A percentile compares a stretch with the other conserved stretches of the same genome.
Evolutionary conservation across 371 early-diverging fungal genomes (phyloP).

Genomic region (Capillidium heterosporum): DNA sequence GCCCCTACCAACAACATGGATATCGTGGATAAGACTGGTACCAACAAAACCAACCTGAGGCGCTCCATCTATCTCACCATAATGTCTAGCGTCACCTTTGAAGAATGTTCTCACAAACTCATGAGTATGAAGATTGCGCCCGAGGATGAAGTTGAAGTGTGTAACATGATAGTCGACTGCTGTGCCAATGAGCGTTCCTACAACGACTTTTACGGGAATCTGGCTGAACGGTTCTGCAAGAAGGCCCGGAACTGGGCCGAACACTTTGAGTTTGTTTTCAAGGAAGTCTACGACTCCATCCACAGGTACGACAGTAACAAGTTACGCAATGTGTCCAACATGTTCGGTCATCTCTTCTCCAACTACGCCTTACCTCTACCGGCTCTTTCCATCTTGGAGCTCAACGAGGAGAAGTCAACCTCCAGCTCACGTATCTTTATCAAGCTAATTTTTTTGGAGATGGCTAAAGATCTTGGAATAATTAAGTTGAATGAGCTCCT

Average conservation of each 20-base stretch:
- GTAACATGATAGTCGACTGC: slow-evolving; percentile 94
- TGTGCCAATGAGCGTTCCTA: slow-evolving; percentile 91
- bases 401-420: slow-evolving; percentile 88
- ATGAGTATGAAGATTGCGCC: slow-evolving; percentile 64
- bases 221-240: slow-evolving; percentile 89
- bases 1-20: slow-evolving; percentile 13
- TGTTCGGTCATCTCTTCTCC: slow-evolving; percentile 76
- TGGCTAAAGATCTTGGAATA: slow-evolving; percentile 71
- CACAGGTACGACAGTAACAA: slow-evolving; percentile 89
- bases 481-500: slow-evolving; percentile 57
- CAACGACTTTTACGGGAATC: slow-evolving; percentile 77
- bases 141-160: slow-evolving; percentile 78
- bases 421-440: slow-evolving; percentile 92
- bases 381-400: slow-evolving; percentile 49
- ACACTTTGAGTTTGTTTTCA: slow-evolving; percentile 57
- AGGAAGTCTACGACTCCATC: slow-evolving; percentile 69
- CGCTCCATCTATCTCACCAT: slow-evolving; percentile 87
- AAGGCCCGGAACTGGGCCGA: slow-evolving; percentile 63
- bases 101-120: slow-evolving; percentile 91
- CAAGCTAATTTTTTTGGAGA: slow-evolving; percentile 84
- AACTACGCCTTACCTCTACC: slow-evolving; percentile 78
- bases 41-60: slow-evolving; percentile 72
- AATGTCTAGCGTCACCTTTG: slow-evolving; percentile 89
- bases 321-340: slow-evolving; percentile 79
- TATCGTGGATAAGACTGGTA: slow-evolving; percentile 81